Evolutionary conservation across 1,284 basidiomycete genomes (phyloP).

Genomic region (Cryptococcus wingfieldii): DNA sequence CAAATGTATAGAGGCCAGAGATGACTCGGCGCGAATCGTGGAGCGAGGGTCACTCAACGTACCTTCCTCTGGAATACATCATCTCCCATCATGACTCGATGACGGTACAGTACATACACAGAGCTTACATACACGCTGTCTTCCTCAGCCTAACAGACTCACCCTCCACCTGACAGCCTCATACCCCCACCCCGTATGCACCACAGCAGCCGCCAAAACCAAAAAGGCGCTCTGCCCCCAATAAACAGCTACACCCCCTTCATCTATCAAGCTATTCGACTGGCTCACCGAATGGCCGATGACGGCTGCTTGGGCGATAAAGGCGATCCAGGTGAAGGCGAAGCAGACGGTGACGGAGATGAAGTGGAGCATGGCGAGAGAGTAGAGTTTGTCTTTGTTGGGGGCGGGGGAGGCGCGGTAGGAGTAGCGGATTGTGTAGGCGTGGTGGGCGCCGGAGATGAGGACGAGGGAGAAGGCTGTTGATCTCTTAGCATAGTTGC

Average conservation of each 20-base stretch:
- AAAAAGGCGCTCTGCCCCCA: conserved; percentile 36
- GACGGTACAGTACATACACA: too few relatives aligned
- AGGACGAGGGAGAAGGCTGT: conserved; percentile 32
- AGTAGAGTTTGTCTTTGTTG: conserved; percentile 33
- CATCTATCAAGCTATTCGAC: conserved; percentile 16
- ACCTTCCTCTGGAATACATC: too few relatives aligned
- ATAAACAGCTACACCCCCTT: conserved; percentile 22
- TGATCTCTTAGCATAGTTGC: too few relatives aligned
- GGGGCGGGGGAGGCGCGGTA: conserved; percentile 25
- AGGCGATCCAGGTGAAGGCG: conserved; percentile 36
- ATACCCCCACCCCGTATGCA: conserved; percentile 38
- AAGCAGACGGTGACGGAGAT: conserved; percentile 30
- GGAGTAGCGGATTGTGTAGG: conserved; percentile 35
- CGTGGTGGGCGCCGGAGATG: conserved; percentile 25
- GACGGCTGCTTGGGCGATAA: conserved; percentile 34
- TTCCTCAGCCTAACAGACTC: conserved; percentile 2
- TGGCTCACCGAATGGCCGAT: conserved; percentile 25
- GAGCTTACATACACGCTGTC: too few relatives aligned
- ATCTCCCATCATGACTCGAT: too few relatives aligned
- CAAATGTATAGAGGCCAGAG: too few relatives aligned
- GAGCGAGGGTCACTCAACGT: too few relatives aligned
- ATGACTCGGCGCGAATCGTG: too few relatives aligned
- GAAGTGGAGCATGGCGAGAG: conserved; percentile 28
- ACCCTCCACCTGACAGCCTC: conserved; percentile 38
- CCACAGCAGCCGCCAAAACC: conserved; percentile 31